Evolutionary conservation across 108 stramenopile species (phyloP).

Genomic region (Mediolabrus comicus): DNA sequence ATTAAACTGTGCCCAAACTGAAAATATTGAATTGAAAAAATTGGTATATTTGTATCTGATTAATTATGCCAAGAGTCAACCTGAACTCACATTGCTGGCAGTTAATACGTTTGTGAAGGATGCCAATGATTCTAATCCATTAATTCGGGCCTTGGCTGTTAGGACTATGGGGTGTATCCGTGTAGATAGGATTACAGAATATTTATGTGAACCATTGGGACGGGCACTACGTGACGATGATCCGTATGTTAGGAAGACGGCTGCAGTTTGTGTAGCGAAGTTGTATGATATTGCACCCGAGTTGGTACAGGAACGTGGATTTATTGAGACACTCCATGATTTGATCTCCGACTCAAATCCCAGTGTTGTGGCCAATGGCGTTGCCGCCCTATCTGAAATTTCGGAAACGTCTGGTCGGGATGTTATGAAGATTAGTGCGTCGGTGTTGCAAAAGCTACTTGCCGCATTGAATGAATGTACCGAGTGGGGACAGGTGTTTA

Average conservation of each 20-base stretch:
- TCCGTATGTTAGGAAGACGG: constrained; percentile 98
- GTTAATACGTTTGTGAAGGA: constrained; percentile 99
- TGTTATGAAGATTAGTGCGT: constrained; percentile 92
- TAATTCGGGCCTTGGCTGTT: constrained; percentile 98
- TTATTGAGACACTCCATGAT: constrained; percentile 94
- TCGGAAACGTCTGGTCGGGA: constrained; percentile 93
- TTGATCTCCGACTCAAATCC: constrained; percentile 97
- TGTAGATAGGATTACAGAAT: constrained; percentile 99
- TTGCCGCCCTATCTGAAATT: constrained; percentile 98
- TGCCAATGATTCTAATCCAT: constrained; percentile 95
- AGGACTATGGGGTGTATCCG: constrained; percentile 99
- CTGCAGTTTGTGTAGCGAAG: constrained; percentile 99
- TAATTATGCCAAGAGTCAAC: constrained; percentile 99
- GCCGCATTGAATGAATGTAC: constrained; percentile 99
- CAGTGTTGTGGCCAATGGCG: constrained; percentile 98
- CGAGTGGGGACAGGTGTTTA: constrained; percentile 99
- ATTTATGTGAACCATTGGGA: constrained; percentile 95
- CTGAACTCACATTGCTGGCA: constrained; percentile 97
- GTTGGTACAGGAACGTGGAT: constrained; percentile 96
- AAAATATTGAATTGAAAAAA: constrained; percentile 98
- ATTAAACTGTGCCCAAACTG: constrained; percentile 99
- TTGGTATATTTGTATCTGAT: constrained; percentile 99
- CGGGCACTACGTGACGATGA: constrained; percentile 95
- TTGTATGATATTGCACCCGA: constrained; percentile 98
- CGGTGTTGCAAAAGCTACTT: constrained; percentile 94